These are phyloP conservation scores for Sphaerobolus stellatus DNA, from an alignment of 1,284 basidiomycete genomes.

Conservation along the genomic window DNA sequence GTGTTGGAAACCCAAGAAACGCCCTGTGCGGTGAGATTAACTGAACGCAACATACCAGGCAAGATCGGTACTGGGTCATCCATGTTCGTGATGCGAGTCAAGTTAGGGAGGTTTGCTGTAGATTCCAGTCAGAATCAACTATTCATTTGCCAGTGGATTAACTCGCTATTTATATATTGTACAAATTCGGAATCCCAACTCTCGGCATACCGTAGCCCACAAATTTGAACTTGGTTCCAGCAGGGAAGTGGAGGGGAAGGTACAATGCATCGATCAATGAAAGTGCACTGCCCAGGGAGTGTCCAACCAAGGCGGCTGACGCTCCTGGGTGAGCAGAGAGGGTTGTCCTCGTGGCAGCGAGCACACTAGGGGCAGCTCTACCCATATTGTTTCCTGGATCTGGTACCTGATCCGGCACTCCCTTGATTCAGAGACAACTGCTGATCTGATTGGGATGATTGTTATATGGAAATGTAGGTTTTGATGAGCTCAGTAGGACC, in stretches of 20 bases:
- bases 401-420: too few species aligned
- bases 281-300: constrained; percentile 48
- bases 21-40: constrained; percentile 20
- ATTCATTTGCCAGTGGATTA: background rate
- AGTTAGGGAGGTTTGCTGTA: constrained; percentile 17
- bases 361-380: constrained; percentile 49
- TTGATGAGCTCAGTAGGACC: too few species aligned
- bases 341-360: constrained; percentile 46
- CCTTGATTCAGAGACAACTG: too few species aligned
- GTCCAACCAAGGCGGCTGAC: constrained; percentile 51
- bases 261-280: constrained; percentile 47
- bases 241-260: constrained; percentile 37
- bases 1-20: constrained; percentile 53
- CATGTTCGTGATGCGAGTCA: constrained; percentile 53
- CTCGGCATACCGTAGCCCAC: constrained; percentile 58
- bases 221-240: constrained; percentile 28
- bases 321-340: constrained; percentile 39
- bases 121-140: background rate
- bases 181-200: constrained; percentile 62
- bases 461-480: too few species aligned
- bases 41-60: constrained; percentile 32
- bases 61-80: constrained; percentile 43
- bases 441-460: too few species aligned
- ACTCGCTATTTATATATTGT: constrained; percentile 48
- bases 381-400: too few species aligned